phyloP scores from a whole-genome alignment of 257 asterid genomes.

The Nicotiana knightiana region DNA sequence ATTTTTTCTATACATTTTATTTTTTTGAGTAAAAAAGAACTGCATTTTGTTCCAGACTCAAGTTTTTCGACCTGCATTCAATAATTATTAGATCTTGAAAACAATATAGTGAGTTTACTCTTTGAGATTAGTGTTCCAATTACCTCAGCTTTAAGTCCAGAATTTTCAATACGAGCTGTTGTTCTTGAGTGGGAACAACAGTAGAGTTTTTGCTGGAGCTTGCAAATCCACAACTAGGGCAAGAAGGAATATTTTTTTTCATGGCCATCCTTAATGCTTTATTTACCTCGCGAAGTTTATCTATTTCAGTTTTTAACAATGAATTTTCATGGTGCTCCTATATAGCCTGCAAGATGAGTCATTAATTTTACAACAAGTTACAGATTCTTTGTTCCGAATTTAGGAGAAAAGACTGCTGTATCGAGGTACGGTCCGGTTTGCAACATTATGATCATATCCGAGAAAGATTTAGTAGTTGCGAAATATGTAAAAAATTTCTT shows the following conservation, averaged over 20 bases:
- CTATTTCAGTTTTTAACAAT: slow-evolving; percentile 57
- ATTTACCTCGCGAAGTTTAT: slow-evolving; percentile 57
- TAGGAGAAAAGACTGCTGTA: too few species aligned
- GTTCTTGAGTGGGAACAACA: slow-evolving; percentile 34
- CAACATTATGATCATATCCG: too few species aligned
- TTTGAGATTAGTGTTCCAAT: background rate
- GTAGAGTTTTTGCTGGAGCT: slow-evolving; percentile 26
- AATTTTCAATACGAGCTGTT: slow-evolving; percentile 58
- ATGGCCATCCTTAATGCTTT: slow-evolving; percentile 39
- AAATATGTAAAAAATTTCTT: too few species aligned
- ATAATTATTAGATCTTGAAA: too few species aligned
- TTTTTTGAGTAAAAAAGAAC: too few species aligned
- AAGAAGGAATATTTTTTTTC: slow-evolving; percentile 28
- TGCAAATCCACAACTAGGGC: slow-evolving; percentile 59
- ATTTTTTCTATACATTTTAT: too few species aligned
- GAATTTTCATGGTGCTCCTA: slow-evolving; percentile 86
- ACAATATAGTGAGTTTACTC: background rate
- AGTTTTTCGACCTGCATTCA: slow-evolving; percentile 59
- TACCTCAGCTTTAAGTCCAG: slow-evolving; percentile 63
- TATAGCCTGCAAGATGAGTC: slow-evolving; percentile 45
- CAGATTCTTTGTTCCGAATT: too few species aligned
- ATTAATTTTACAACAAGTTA: background rate
- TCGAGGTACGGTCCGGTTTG: too few species aligned
- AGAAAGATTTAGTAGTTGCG: too few species aligned
- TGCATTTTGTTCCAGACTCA: too few species aligned